A percentile compares a stretch with the other conserved stretches of the same genome.
Conservation (phyloP, 768 basidiomycete species). For the Tricholoma matsutake region DNA sequence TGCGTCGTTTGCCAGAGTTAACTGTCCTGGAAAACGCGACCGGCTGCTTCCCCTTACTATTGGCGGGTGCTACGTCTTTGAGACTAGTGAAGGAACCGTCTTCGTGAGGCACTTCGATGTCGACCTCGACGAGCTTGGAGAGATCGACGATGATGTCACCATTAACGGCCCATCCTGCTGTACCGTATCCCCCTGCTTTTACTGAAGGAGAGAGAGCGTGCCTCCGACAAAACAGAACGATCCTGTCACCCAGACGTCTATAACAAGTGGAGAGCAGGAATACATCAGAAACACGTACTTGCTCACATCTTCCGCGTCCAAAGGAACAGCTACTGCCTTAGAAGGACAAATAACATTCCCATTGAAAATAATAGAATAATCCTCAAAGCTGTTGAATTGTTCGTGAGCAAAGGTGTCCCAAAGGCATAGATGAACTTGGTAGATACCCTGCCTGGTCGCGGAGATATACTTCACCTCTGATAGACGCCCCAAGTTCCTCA, state of each 20-base stretch:
- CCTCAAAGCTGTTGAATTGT: slow-evolving; percentile 35
- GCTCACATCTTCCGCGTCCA: slow-evolving; percentile 81
- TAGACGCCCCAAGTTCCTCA: slow-evolving; percentile 42
- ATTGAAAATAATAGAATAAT: slow-evolving; percentile 65
- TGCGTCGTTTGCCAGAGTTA: slow-evolving; percentile 49
- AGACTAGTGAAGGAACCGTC: slow-evolving; percentile 62
- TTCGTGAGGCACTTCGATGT: slow-evolving; percentile 57
- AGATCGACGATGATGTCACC: slow-evolving; percentile 88
- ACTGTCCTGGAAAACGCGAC: slow-evolving; percentile 11
- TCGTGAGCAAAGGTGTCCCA: not conserved
- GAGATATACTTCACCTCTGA: slow-evolving; percentile 47
- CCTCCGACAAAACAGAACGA: slow-evolving; percentile 70
- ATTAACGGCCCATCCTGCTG: slow-evolving; percentile 83
- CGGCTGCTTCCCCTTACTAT: slow-evolving; percentile 54
- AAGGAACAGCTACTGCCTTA: slow-evolving; percentile 65
- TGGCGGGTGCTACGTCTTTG: slow-evolving; percentile 46
- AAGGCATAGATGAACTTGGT: slow-evolving; percentile 2
- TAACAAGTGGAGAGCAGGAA: not conserved
- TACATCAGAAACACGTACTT: slow-evolving; percentile 46
- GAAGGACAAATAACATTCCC: slow-evolving; percentile 64
- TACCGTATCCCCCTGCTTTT: slow-evolving; percentile 90
- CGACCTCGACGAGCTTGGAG: slow-evolving; percentile 60
- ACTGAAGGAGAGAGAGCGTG: slow-evolving; percentile 72
- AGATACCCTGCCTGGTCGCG: slow-evolving; percentile 40
- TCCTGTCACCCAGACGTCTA: slow-evolving; percentile 33